Evolutionary conservation across 306 rosid species (phyloP).

Genomic region (Rosa persica): DNA sequence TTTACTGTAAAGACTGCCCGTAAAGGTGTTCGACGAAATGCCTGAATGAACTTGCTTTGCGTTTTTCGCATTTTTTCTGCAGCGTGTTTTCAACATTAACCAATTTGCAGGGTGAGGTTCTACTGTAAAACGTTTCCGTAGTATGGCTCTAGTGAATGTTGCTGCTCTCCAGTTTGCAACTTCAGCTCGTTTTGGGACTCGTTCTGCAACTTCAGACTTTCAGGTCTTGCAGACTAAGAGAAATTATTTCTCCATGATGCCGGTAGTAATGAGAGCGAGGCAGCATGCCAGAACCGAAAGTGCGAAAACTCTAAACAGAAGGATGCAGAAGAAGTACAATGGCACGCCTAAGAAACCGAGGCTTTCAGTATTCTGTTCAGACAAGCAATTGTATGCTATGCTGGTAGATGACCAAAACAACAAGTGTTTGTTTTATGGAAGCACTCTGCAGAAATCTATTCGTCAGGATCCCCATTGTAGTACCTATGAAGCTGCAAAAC

Average conservation of each 20-base stretch:
- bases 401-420: constrained; percentile 84
- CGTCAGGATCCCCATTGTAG: constrained; percentile 46
- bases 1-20: constrained; percentile 14
- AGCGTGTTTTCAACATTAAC: neutral
- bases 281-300: constrained; percentile 60
- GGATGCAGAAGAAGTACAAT: constrained; percentile 67
- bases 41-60: constrained; percentile 13
- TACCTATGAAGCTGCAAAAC: constrained; percentile 71
- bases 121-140: constrained; percentile 1
- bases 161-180: constrained; percentile 38
- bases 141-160: constrained; percentile 43
- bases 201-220: constrained; percentile 32
- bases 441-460: constrained; percentile 71
- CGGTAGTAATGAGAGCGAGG: constrained; percentile 54
- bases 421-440: constrained; percentile 78
- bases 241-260: constrained; percentile 31
- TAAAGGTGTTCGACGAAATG: constrained; percentile 45
- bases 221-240: constrained; percentile 34
- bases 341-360: constrained; percentile 78
- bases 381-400: constrained; percentile 82
- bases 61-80: neutral
- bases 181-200: constrained; percentile 42
- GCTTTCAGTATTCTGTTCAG: constrained; percentile 91
- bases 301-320: constrained; percentile 64
- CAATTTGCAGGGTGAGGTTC: neutral